These are phyloP conservation scores for Glomus cerebriforme DNA, from an alignment of 192 early-diverging fungal species.

Conservation along the genomic window DNA sequence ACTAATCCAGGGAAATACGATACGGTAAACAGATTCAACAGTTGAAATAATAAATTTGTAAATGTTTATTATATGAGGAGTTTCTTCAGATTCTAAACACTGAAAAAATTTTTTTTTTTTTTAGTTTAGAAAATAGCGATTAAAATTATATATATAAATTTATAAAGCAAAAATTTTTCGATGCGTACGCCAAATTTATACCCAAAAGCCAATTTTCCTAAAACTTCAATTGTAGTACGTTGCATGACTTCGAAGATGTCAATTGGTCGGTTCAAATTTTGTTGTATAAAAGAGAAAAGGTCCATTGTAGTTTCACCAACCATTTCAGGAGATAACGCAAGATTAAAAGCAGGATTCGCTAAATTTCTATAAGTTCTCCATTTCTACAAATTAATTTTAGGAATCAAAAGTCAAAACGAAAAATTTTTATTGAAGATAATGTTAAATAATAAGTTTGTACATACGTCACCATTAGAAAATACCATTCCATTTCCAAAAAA, in stretches of 20 bases:
- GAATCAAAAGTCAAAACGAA: background rate
- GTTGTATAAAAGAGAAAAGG: background rate
- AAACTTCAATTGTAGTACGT: background rate
- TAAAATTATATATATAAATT: background rate
- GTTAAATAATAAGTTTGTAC: too few relatives aligned
- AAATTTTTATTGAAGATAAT: background rate
- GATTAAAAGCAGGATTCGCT: background rate
- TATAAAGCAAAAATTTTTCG: background rate
- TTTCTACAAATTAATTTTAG: background rate
- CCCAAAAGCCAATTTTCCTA: background rate
- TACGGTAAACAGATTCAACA: background rate
- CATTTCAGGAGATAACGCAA: background rate
- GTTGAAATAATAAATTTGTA: background rate
- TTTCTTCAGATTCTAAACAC: background rate
- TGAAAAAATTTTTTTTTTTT: background rate
- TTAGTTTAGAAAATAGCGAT: background rate
- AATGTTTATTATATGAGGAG: background rate
- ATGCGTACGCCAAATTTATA: background rate
- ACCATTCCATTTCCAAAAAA: background rate
- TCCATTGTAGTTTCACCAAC: background rate
- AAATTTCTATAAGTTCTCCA: background rate
- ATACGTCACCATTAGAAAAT: background rate
- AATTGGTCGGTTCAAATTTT: background rate
- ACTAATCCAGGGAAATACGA: background rate
- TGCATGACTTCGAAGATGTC: background rate